Evolutionary conservation across 768 basidiomycete species (phyloP).

Genomic region (Amanita rubescens): DNA sequence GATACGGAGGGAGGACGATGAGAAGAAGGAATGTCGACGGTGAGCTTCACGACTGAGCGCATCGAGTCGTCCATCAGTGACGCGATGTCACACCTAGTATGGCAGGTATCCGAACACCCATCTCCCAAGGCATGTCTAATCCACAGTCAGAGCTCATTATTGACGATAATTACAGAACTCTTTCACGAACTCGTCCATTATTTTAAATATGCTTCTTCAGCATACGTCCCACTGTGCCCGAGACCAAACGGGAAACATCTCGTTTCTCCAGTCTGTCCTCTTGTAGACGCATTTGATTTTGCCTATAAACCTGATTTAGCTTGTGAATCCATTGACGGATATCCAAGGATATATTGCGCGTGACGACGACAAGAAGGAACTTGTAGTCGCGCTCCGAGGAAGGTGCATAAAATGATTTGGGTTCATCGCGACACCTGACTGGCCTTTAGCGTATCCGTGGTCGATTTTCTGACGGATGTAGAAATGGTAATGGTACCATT

Average conservation of each 20-base stretch:
- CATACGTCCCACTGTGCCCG: slow-evolving; percentile 37
- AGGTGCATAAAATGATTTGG: slow-evolving; percentile 26
- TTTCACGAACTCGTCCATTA: slow-evolving; percentile 42
- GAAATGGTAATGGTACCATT: slow-evolving; percentile 37
- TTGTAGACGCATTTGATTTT: slow-evolving; percentile 1
- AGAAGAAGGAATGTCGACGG: slow-evolving; percentile 47
- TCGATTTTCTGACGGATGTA: slow-evolving; percentile 35
- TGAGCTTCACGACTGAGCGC: slow-evolving; percentile 37
- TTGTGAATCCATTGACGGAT: slow-evolving; percentile 34
- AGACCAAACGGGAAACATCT: slow-evolving; percentile 41
- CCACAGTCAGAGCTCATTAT: background rate
- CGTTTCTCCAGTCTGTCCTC: slow-evolving; percentile 25
- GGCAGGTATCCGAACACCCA: background rate
- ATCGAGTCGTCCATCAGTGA: too few relatives aligned
- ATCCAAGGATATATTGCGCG: slow-evolving; percentile 45
- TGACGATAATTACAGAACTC: slow-evolving; percentile 20
- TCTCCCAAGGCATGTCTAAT: background rate
- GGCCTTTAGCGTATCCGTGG: slow-evolving; percentile 29
- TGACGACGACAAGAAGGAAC: slow-evolving; percentile 36
- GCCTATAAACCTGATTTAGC: slow-evolving; percentile 19
- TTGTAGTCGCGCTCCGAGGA: slow-evolving; percentile 43
- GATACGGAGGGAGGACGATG: slow-evolving; percentile 18
- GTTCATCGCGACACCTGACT: background rate
- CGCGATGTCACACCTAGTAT: slow-evolving; percentile 1
- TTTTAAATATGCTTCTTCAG: slow-evolving; percentile 50